These are phyloP conservation scores for Chrysosporium keratinophilum DNA, from an alignment of 2,329 filamentous ascomycete species.

Conservation along the genomic window DNA sequence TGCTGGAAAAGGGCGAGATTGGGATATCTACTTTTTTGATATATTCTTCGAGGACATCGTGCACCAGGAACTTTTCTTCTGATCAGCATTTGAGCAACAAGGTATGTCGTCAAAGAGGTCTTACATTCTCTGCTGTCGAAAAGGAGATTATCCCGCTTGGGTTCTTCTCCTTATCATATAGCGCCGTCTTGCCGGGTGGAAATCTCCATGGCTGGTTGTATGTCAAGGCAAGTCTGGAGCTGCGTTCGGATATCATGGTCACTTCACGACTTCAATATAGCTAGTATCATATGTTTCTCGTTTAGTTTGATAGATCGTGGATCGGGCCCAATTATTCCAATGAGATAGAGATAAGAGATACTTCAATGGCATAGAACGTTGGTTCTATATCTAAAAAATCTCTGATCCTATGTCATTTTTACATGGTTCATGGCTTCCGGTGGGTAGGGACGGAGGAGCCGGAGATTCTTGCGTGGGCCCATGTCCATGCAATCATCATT, in stretches of 20 bases:
- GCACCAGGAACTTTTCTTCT: slow-evolving; percentile 27
- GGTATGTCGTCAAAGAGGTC: not conserved
- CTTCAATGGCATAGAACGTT: too few species aligned
- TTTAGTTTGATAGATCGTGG: too few species aligned
- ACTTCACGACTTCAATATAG: not conserved
- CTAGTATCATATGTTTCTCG: too few species aligned
- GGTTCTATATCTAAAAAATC: too few species aligned
- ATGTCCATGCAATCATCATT: too few species aligned
- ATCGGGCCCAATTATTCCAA: too few species aligned
- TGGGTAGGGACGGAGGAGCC: too few species aligned
- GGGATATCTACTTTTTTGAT: slow-evolving; percentile 25
- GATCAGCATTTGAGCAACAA: not conserved
- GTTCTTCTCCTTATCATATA: slow-evolving; percentile 24
- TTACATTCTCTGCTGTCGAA: slow-evolving; percentile 30
- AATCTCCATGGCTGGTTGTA: slow-evolving; percentile 24
- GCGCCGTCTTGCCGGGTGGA: slow-evolving; percentile 16
- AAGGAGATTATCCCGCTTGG: slow-evolving; percentile 28
- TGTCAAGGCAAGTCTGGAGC: slow-evolving; percentile 18
- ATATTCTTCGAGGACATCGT: slow-evolving; percentile 31
- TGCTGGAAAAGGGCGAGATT: not conserved
- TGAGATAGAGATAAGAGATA: too few species aligned
- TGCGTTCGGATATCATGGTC: slow-evolving; percentile 24
- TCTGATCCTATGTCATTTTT: too few species aligned
- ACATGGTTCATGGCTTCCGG: too few species aligned
- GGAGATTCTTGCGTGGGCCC: too few species aligned